These are phyloP conservation scores for Aspergillus sp. DNA, from an alignment of 2,329 filamentous ascomycete species.

Conservation along the genomic window DNA sequence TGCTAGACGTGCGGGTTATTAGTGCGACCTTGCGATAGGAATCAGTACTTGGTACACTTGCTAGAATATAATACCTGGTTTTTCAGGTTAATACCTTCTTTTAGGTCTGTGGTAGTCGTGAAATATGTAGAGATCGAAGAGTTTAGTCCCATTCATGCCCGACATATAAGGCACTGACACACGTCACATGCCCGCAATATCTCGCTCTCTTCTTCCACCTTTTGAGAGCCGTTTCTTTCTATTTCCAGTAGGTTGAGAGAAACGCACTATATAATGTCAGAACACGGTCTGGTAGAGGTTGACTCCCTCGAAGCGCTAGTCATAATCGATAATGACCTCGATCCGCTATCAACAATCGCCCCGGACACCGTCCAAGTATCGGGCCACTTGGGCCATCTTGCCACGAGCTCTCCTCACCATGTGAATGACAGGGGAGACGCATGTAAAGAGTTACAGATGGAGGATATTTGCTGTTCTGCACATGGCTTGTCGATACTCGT, in stretches of 20 bases:
- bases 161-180: neutral
- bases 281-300: conserved; percentile 30
- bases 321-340: conserved; percentile 51
- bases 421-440: conserved; percentile 36
- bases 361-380: conserved; percentile 38
- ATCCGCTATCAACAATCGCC: conserved; percentile 45
- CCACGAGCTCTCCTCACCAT: conserved; percentile 27
- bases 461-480: conserved; percentile 48
- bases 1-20: neutral
- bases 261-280: conserved; percentile 2
- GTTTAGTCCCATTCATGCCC: neutral
- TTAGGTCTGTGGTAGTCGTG: neutral
- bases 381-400: conserved; percentile 40
- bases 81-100: neutral
- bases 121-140: neutral
- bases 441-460: conserved; percentile 43
- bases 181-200: conserved; percentile 1
- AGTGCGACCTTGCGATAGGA: no score
- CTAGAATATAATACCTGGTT: neutral
- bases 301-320: conserved; percentile 44
- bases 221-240: no score
- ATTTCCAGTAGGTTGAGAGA: no score
- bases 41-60: neutral
- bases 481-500: conserved; percentile 50
- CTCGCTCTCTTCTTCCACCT: neutral